A percentile compares a stretch with the other conserved stretches of the same genome.
These are phyloP conservation scores for Lactarius quietus DNA, from an alignment of 768 basidiomycete species.

Conservation along the genomic window DNA sequence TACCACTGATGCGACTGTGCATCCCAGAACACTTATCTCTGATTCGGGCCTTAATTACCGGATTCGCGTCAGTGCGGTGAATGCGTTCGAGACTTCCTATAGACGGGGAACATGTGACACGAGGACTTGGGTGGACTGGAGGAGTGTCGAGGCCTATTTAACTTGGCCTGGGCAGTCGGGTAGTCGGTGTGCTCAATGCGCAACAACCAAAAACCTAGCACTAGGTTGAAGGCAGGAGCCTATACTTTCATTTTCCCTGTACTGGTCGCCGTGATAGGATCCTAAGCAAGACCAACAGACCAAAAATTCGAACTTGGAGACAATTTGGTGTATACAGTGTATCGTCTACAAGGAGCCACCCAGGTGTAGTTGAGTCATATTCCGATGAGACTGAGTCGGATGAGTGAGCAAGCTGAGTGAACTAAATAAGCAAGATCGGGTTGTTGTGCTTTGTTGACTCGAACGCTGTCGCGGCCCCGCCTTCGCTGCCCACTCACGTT, in stretches of 20 bases:
- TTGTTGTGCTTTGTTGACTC: constrained; percentile 26
- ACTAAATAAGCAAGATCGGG: constrained; percentile 14
- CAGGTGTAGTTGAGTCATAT: background rate
- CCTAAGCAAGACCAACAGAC: background rate
- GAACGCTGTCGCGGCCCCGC: background rate
- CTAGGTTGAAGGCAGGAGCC: background rate
- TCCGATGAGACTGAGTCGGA: background rate
- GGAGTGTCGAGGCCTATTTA: background rate
- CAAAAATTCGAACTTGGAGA: background rate
- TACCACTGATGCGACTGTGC: background rate
- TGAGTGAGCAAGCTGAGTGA: background rate
- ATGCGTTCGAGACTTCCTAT: background rate
- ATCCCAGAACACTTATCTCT: too few species aligned
- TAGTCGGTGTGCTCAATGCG: background rate
- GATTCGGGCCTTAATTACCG: background rate
- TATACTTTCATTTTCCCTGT: background rate
- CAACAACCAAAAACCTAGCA: background rate
- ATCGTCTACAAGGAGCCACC: background rate
- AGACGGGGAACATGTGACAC: background rate
- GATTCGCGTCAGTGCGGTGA: background rate
- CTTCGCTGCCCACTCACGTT: constrained; percentile 5
- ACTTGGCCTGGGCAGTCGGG: background rate
- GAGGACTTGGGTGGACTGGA: background rate
- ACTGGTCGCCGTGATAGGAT: background rate
- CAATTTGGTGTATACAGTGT: background rate